Base-by-base conservation (phyloP, 2,329 filamentous ascomycete genomes). In the Paramyrothecium roridum region DNA sequence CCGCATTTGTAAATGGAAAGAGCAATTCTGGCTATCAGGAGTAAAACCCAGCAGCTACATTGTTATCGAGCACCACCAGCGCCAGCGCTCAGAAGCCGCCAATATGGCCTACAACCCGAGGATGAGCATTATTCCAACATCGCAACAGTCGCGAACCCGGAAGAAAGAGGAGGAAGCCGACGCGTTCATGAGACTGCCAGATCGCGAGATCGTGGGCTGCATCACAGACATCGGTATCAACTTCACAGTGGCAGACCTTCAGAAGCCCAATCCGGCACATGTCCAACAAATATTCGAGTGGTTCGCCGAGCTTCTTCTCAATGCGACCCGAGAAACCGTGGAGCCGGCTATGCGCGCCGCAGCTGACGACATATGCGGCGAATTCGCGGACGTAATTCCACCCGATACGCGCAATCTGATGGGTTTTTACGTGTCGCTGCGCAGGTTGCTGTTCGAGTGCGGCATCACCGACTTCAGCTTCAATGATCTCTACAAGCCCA, bases 211-310 rank as follows among this genome's bases (percentile, higher is more conserved):
- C 58, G 93, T 93, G 63, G 92, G 90, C 70, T 99, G 95, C 73
- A 97, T 99, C 76, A 95, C 89, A 67, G 95, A 98, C 71, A 96
- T 98, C 66, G 93, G 93, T 56, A 93, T 98, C 65, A 87, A 85
- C 26, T 97, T 98, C 73, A 89, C 85, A 37, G 80, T 93, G 19
- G 84, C 89, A 58, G 93, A 99, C 74, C 82, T 99, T 45, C 87
- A 93, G 65, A 98, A 97, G 69, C 95, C 95, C 6, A 96, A 96
- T 65, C 89, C 95, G 3, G 85, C 93, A 57, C 92, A 96, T 67
- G 93, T 98, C 53, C 95, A 99, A 74, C 92, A 95, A 79, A 92
- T 99, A 52, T 96, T 98, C 69, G 95, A 99, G 80, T 96, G 92
- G 89, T 95, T 99, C 64, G 93, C 92, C 56, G 93, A 97, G 69